These are phyloP conservation scores for Hypericum androsaemum DNA, from an alignment of 345 rosid species.

Conservation along the genomic window DNA sequence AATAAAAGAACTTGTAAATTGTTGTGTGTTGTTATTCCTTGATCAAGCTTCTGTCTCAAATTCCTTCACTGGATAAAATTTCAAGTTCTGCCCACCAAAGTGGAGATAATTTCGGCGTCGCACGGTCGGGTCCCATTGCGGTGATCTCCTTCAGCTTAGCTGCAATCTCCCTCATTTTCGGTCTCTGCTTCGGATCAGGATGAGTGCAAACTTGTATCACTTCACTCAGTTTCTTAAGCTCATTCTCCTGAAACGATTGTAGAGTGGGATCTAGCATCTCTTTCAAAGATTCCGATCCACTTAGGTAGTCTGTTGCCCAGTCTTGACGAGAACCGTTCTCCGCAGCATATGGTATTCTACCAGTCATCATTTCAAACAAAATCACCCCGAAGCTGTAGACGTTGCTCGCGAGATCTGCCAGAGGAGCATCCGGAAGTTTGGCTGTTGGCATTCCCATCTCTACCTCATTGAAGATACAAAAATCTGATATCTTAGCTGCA, in stretches of 20 bases:
- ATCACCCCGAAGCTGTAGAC: constrained; percentile 60
- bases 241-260: constrained; percentile 40
- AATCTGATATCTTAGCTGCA: constrained; percentile 89
- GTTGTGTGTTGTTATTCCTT: not conserved
- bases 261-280: constrained; percentile 69
- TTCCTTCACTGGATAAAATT: constrained; percentile 52
- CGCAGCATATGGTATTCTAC: constrained; percentile 49
- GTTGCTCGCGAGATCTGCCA: constrained; percentile 35
- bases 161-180: constrained; percentile 44
- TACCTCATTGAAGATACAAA: constrained; percentile 41
- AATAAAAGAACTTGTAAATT: not conserved
- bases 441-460: constrained; percentile 31
- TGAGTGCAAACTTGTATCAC: constrained; percentile 56
- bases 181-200: constrained; percentile 48
- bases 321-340: constrained; percentile 32
- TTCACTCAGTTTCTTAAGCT: constrained; percentile 38
- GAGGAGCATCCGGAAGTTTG: constrained; percentile 35
- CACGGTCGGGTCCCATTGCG: constrained; percentile 58
- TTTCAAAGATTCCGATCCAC: constrained; percentile 27
- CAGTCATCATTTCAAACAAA: constrained; percentile 66
- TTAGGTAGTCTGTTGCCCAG: constrained; percentile 44
- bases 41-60: constrained; percentile 16
- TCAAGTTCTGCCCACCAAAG: constrained; percentile 99
- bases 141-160: constrained; percentile 62
- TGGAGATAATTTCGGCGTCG: constrained; percentile 66